These are phyloP conservation scores for Brassica carinata DNA, from an alignment of 345 rosid species.

Conservation along the genomic window DNA sequence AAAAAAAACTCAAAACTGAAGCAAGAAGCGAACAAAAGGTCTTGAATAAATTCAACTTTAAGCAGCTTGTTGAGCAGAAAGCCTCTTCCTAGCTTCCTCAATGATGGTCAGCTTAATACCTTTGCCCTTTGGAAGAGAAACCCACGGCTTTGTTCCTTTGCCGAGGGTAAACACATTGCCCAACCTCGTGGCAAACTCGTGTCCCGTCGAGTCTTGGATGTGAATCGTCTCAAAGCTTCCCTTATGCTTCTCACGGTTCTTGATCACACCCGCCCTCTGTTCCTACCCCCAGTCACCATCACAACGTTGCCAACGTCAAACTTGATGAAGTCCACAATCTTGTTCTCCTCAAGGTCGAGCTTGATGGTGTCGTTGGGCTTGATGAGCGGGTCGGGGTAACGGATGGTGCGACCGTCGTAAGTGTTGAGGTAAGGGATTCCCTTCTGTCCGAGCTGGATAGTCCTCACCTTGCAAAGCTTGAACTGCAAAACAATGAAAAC, in stretches of 20 bases:
- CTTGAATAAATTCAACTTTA: not conserved
- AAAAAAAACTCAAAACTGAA: slow-evolving; percentile 18
- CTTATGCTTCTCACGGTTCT: slow-evolving; percentile 86
- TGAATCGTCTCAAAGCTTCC: slow-evolving; percentile 87
- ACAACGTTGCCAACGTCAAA: slow-evolving; percentile 88
- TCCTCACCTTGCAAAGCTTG: slow-evolving; percentile 83
- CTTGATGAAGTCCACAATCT: slow-evolving; percentile 78
- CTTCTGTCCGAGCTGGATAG: slow-evolving; percentile 72
- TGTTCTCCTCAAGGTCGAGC: slow-evolving; percentile 73
- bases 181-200: slow-evolving; percentile 87
- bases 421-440: slow-evolving; percentile 85
- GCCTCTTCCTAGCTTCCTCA: slow-evolving; percentile 86
- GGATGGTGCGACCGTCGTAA: slow-evolving; percentile 84
- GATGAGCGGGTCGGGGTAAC: slow-evolving; percentile 90
- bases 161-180: slow-evolving; percentile 81
- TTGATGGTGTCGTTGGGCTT: slow-evolving; percentile 85
- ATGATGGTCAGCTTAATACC: slow-evolving; percentile 83
- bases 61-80: slow-evolving; percentile 47
- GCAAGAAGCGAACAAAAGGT: not conserved
- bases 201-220: slow-evolving; percentile 70
- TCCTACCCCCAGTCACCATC: slow-evolving; percentile 93
- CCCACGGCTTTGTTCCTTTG: slow-evolving; percentile 85
- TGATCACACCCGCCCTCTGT: slow-evolving; percentile 82
- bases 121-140: slow-evolving; percentile 87
- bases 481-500: slow-evolving; percentile 43